These are phyloP conservation scores for Gossypium thurberi DNA, from an alignment of 345 rosid species.

Conservation along the genomic window DNA sequence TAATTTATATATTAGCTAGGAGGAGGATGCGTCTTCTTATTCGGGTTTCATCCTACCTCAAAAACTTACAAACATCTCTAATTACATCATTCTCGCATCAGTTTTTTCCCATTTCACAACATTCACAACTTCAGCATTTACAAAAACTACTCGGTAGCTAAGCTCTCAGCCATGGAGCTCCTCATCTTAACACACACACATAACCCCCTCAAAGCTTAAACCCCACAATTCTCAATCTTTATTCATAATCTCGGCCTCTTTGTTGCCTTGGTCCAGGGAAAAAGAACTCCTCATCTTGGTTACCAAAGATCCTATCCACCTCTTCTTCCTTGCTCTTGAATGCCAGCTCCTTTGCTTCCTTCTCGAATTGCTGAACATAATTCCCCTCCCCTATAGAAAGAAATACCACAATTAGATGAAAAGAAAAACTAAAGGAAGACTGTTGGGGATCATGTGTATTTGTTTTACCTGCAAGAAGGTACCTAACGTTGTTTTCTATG, in stretches of 20 bases:
- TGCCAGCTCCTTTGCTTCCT: conserved; percentile 36
- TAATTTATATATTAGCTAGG: too few species aligned
- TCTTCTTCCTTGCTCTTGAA: conserved; percentile 25
- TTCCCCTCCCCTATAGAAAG: conserved; percentile 22
- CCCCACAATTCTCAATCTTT: neutral
- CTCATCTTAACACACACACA: neutral
- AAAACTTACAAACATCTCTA: neutral
- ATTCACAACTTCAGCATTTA: neutral
- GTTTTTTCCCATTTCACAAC: neutral
- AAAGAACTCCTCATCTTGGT: conserved; percentile 40
- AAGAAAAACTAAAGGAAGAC: neutral
- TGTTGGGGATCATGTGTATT: neutral
- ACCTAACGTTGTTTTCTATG: conserved; percentile 26
- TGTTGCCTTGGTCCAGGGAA: conserved; percentile 32
- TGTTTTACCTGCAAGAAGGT: conserved; percentile 31
- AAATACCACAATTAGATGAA: neutral
- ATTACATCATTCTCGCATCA: neutral
- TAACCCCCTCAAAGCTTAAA: neutral
- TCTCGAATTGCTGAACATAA: conserved; percentile 27
- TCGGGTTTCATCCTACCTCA: too few species aligned
- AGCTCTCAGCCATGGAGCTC: neutral
- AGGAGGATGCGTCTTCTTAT: too few species aligned
- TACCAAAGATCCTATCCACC: conserved; percentile 33
- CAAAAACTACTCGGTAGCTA: neutral
- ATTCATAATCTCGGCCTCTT: neutral